Base-by-base conservation (phyloP, 1,284 basidiomycete species). In the Marasmius oreades region DNA sequence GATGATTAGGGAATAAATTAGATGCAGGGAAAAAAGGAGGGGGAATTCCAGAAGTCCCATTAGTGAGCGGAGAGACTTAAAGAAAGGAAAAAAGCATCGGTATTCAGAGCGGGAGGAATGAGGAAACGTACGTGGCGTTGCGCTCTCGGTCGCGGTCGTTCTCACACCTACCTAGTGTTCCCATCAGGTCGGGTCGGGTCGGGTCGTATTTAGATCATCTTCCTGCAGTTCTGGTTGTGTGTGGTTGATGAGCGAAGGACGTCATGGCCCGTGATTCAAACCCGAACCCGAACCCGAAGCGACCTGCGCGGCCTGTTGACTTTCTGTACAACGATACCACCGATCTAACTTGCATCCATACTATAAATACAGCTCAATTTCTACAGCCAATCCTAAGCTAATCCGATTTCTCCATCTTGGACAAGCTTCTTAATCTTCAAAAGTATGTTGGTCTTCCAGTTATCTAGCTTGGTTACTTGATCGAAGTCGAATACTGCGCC, bases 381-480 rank as follows among this genome's bases (percentile, higher is more conserved):
- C 16, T 59, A 60, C 59, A 50, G 37, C 37, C 47, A 11, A 24
- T 55, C 51, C 69, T 71, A 84, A 59, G 73, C 76, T 52, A 86
- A 72, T 33, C 63, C 69, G 6, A 73, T 73, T 61, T 86, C 81
- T 2, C 74, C 47, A 8, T 59, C 75, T 44, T 89, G 80, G 58
- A 97, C 84, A 26, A 79, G 76, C 69, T 81, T 84, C 81, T 97
- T 98, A 71, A 97, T 87, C 74, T 90, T 90, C 65, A 97, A 75
- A 63, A 98, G 70, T 52, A 98, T 88, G 34, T 73, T 78, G 37
- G 94, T 97, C 82, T 97, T 97, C 93, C 93, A 97, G 72, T 90
- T 91, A 72, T 98, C 95, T 66, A 98, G 73, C 73, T 92, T 93
- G 43, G 85, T 90, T 58, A 96, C 82, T 67, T 93, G 86, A 70